These are phyloP conservation scores for Pyrenophora graminea DNA, from an alignment of 2,329 filamentous ascomycete species.

Conservation along the genomic window DNA sequence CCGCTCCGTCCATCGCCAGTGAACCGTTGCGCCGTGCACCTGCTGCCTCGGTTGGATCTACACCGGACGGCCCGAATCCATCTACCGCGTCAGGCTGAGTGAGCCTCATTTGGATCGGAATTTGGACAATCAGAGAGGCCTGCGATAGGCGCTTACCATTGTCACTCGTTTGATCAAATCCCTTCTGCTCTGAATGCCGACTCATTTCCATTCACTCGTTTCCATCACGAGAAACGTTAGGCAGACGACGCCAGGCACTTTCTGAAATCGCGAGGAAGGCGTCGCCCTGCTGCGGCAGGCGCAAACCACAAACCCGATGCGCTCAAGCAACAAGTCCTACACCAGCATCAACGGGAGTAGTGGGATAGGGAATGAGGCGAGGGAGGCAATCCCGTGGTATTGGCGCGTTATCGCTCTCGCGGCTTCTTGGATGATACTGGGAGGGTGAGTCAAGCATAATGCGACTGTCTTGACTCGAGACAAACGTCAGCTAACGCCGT, in stretches of 20 bases:
- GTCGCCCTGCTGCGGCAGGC: conserved; percentile 22
- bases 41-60: conserved; percentile 23
- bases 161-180: conserved; percentile 11
- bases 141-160: conserved; percentile 12
- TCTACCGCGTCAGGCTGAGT: neutral
- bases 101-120: conserved; percentile 13
- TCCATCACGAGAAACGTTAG: conserved; percentile 17
- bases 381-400: conserved; percentile 49
- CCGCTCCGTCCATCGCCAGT: conserved; percentile 2
- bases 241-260: conserved; percentile 16
- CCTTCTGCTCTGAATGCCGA: conserved; percentile 21
- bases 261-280: conserved; percentile 28
- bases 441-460: conserved; percentile 46
- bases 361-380: conserved; percentile 16
- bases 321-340: conserved; percentile 36
- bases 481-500: conserved; percentile 18
- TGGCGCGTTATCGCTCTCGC: conserved; percentile 52
- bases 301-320: conserved; percentile 35
- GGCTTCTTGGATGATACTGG: conserved; percentile 54
- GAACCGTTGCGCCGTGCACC: conserved; percentile 13
- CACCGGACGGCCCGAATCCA: conserved; percentile 28
- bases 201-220: conserved; percentile 8
- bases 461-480: conserved; percentile 1
- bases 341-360: conserved; percentile 31
- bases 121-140: conserved; percentile 1